phyloP scores from a whole-genome alignment of 352 stramenopile species.

The Pythium coloratum region DNA sequence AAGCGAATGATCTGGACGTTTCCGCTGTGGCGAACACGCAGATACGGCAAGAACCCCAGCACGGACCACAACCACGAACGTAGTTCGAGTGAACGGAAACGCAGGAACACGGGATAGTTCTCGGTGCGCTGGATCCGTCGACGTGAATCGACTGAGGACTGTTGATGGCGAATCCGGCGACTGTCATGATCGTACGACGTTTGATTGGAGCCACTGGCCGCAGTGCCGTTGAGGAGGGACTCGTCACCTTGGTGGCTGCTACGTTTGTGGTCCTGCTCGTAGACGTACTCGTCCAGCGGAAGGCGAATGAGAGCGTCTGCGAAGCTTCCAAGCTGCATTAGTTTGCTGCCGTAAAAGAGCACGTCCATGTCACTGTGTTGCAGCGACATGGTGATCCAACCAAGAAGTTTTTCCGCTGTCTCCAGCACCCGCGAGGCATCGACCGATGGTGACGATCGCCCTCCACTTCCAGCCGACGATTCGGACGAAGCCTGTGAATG shows the following conservation, averaged over 20 bases:
- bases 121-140: not conserved
- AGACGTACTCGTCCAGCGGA: conserved; percentile 14
- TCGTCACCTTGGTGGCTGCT: not conserved
- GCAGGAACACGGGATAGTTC: conserved; percentile 15
- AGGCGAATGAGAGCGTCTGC: conserved; percentile 14
- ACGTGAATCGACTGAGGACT: not conserved
- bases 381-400: conserved; percentile 31
- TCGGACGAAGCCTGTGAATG: not conserved
- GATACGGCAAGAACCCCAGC: conserved; percentile 28
- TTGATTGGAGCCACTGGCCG: not conserved
- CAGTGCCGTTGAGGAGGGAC: not conserved
- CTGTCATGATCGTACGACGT: not conserved
- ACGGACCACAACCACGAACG: conserved; percentile 34
- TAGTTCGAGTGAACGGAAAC: conserved; percentile 19
- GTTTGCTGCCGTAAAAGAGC: conserved; percentile 30
- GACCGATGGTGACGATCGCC: not conserved
- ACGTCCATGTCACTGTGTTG: conserved; percentile 35
- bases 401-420: conserved; percentile 19
- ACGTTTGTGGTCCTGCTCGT: not conserved
- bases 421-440: conserved; percentile 15
- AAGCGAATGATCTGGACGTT: conserved; percentile 18
- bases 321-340: conserved; percentile 20
- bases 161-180: not conserved
- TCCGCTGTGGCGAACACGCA: conserved; percentile 12
- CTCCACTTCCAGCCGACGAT: not conserved